A percentile compares a stretch with the other conserved stretches of the same genome.
These are phyloP conservation scores for Naganishia randhawae DNA, from an alignment of 768 basidiomycete species.

Conservation along the genomic window DNA sequence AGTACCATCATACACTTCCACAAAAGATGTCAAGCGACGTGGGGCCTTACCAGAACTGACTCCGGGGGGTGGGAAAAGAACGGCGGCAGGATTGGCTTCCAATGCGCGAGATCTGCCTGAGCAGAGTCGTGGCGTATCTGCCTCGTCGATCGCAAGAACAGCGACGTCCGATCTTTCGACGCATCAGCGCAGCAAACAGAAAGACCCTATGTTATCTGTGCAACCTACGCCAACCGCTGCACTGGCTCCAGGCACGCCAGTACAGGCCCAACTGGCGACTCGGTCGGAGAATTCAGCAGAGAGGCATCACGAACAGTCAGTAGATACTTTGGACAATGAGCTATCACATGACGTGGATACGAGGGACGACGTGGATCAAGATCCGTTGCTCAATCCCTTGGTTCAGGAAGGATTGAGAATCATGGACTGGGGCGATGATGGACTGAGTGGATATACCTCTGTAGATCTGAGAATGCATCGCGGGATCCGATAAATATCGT, in stretches of 20 bases:
- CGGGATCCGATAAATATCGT: constrained; percentile 60
- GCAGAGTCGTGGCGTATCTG: neutral
- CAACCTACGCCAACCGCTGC: neutral
- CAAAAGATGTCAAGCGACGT: neutral
- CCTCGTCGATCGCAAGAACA: neutral
- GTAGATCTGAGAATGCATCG: constrained; percentile 72
- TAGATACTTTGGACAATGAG: neutral
- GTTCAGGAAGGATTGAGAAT: constrained; percentile 32
- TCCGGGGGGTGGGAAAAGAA: neutral
- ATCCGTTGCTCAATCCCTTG: constrained; percentile 23
- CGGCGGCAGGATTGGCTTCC: neutral
- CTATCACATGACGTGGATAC: constrained; percentile 12
- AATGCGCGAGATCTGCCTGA: neutral
- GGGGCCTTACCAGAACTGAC: neutral
- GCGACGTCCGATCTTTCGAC: neutral
- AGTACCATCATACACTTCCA: neutral
- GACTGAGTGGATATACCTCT: constrained; percentile 68
- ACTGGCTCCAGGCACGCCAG: neutral
- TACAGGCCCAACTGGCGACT: neutral
- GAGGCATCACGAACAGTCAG: neutral
- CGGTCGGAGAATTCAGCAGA: neutral
- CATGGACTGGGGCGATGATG: constrained; percentile 56
- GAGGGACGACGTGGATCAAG: neutral
- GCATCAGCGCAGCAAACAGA: neutral
- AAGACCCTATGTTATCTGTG: neutral